These are phyloP conservation scores for Kluyveromyces dobzhanskii DNA, from an alignment of 805 yeast genomes.

Conservation along the genomic window DNA sequence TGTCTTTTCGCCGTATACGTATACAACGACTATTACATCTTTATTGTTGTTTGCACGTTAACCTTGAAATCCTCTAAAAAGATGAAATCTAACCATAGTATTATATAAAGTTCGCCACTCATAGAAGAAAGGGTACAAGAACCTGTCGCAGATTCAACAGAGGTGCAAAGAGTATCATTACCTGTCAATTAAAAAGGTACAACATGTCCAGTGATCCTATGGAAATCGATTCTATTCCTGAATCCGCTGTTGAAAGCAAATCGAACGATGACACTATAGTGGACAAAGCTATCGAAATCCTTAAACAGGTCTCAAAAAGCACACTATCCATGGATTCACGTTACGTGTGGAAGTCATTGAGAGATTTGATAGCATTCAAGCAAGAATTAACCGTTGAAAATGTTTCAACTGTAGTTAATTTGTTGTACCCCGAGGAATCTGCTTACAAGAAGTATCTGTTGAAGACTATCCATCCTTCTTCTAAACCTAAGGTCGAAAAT, in stretches of 20 bases:
- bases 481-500: constrained; percentile 29
- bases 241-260: constrained; percentile 5
- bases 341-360: constrained; percentile 74
- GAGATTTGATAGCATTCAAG: constrained; percentile 74
- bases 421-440: constrained; percentile 45
- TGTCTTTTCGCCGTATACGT: no score
- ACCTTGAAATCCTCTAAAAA: no score
- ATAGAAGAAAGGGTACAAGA: neutral
- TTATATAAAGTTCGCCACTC: neutral
- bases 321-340: constrained; percentile 75
- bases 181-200: neutral
- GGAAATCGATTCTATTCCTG: constrained; percentile 17
- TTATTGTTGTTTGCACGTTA: no score
- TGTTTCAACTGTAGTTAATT: constrained; percentile 46
- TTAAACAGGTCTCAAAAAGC: constrained; percentile 41
- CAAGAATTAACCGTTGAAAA: constrained; percentile 47
- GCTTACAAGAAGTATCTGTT: constrained; percentile 37
- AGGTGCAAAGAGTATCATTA: neutral
- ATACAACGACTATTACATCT: no score
- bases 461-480: constrained; percentile 31
- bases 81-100: no score
- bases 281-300: constrained; percentile 25
- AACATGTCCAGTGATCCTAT: constrained; percentile 16
- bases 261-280: constrained; percentile 24
- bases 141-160: no score